Evolutionary conservation across 2,329 filamentous ascomycete genomes (phyloP).

Genomic region (Xylariaceae sp.): DNA sequence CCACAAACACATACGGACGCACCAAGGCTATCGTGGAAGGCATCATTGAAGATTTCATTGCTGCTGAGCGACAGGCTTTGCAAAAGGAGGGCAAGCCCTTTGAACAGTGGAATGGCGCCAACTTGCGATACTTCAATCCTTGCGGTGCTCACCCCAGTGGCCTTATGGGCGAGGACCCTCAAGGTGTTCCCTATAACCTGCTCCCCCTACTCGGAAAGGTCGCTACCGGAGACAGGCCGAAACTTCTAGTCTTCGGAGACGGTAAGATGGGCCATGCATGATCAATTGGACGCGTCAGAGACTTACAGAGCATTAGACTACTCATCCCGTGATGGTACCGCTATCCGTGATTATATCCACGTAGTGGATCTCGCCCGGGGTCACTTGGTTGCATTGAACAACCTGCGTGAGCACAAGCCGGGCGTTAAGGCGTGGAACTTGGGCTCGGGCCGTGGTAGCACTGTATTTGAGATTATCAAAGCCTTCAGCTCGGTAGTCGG

Average conservation of each 20-base stretch:
- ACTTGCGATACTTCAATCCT: conserved; percentile 97
- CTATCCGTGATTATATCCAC: conserved; percentile 98
- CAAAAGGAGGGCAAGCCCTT: conserved; percentile 74
- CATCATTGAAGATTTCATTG: conserved; percentile 87
- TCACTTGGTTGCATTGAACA: conserved; percentile 84
- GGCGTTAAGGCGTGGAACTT: conserved; percentile 96
- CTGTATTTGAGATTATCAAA: conserved; percentile 95
- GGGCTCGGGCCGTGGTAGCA: conserved; percentile 89
- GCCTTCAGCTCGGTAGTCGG: conserved; percentile 88
- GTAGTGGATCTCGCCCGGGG: conserved; percentile 84
- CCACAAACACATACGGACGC: conserved; percentile 96
- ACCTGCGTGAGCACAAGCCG: conserved; percentile 77
- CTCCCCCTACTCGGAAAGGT: conserved; percentile 93
- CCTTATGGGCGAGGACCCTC: conserved; percentile 96
- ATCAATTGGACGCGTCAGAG: background rate
- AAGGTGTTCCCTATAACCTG: conserved; percentile 93
- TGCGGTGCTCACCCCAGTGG: conserved; percentile 91
- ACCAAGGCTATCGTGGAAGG: conserved; percentile 91
- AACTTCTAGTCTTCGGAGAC: conserved; percentile 90
- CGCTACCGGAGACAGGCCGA: conserved; percentile 89
- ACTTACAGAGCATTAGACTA: conserved; percentile 62
- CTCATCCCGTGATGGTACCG: conserved; percentile 81
- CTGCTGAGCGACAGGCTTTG: conserved; percentile 77
- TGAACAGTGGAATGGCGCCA: conserved; percentile 85
- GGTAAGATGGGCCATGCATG: conserved; percentile 49